Evolutionary conservation across 2,329 filamentous ascomycete species (phyloP).

Genomic region (Anthostomella pinea): DNA sequence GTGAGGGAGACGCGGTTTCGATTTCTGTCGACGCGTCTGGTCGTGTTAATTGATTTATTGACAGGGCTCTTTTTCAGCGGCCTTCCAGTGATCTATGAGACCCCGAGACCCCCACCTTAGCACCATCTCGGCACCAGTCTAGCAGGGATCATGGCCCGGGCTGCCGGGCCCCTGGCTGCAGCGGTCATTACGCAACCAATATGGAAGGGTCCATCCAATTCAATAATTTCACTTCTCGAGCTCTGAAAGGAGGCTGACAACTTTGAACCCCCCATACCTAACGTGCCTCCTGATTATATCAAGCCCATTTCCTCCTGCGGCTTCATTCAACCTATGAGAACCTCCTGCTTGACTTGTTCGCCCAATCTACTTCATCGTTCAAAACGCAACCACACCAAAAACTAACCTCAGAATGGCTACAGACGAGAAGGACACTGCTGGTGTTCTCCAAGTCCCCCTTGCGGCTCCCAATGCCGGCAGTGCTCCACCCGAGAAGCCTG

Average conservation of each 20-base stretch:
- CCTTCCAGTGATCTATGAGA: slow-evolving; percentile 1
- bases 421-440: slow-evolving; percentile 23
- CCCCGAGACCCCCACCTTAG: background rate
- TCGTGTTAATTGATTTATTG: slow-evolving; percentile 22
- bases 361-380: no score
- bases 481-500: slow-evolving; percentile 53
- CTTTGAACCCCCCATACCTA: no score
- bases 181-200: background rate
- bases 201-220: no score
- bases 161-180: background rate
- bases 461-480: slow-evolving; percentile 53
- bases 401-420: slow-evolving; percentile 16
- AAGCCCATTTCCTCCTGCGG: no score
- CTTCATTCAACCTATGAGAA: no score
- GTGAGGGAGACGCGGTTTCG: slow-evolving; percentile 13
- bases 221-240: no score
- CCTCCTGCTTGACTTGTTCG: no score
- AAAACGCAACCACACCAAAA: no score
- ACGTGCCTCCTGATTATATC: no score
- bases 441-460: slow-evolving; percentile 52
- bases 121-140: slow-evolving; percentile 5
- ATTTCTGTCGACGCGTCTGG: slow-evolving; percentile 11
- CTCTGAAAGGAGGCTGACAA: no score
- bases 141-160: slow-evolving; percentile 2
- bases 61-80: no score